These are phyloP conservation scores for Suhomyces maxii DNA, from an alignment of 1,139 yeast genomes.

Conservation along the genomic window DNA sequence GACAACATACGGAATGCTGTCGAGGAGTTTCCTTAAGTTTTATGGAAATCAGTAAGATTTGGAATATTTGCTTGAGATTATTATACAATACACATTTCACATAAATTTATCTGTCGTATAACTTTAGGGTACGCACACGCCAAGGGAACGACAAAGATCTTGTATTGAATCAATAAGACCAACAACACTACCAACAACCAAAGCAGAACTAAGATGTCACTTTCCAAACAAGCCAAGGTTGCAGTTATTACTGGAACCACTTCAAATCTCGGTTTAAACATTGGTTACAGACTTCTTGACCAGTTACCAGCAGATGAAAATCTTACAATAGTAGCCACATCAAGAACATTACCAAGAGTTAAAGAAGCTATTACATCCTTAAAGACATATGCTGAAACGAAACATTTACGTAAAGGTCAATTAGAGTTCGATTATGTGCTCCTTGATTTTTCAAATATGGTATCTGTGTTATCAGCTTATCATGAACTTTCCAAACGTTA, in stretches of 20 bases:
- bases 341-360: constrained; percentile 82
- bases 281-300: constrained; percentile 75
- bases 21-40: too few species aligned
- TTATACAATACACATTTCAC: too few species aligned
- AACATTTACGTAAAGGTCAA: constrained; percentile 38
- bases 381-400: constrained; percentile 47
- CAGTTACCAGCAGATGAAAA: constrained; percentile 51
- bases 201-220: constrained; percentile 13
- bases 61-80: too few species aligned
- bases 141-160: too few species aligned
- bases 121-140: too few species aligned
- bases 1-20: too few species aligned
- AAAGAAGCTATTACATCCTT: constrained; percentile 70
- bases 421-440: constrained; percentile 84
- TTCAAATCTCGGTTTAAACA: constrained; percentile 81
- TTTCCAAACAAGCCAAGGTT: constrained; percentile 26
- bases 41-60: too few species aligned
- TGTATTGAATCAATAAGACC: too few species aligned
- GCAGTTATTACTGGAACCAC: constrained; percentile 50
- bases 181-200: too few species aligned
- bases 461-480: constrained; percentile 73
- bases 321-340: constrained; percentile 80
- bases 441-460: constrained; percentile 90
- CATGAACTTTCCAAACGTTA: constrained; percentile 68
- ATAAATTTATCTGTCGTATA: too few species aligned